These are phyloP conservation scores for Aspergillus proliferans DNA, from an alignment of 2,329 filamentous ascomycete genomes.

Conservation along the genomic window DNA sequence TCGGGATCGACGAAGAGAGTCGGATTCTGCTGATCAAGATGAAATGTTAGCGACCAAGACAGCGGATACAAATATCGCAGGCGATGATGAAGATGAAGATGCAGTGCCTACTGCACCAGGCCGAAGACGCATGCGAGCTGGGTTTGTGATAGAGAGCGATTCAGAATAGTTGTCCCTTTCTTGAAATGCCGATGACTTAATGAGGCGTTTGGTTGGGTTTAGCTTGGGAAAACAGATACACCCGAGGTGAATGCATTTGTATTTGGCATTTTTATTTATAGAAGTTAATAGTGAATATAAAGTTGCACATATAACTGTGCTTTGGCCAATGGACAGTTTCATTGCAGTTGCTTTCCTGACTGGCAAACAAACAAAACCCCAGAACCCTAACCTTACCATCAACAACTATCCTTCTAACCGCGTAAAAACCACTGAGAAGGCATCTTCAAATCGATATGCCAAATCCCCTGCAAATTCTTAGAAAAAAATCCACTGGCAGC, in stretches of 20 bases:
- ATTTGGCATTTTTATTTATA: background rate
- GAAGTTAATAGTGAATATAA: background rate
- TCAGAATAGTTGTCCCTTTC: conserved; percentile 29
- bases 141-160: conserved; percentile 40
- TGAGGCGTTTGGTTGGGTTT: conserved; percentile 17
- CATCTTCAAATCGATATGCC: too few species aligned
- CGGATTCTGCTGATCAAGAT: conserved; percentile 1
- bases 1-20: conserved; percentile 18
- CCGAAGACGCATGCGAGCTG: conserved; percentile 31
- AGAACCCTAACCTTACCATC: background rate
- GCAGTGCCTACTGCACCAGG: conserved; percentile 19
- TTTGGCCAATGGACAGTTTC: background rate
- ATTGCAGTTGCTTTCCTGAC: background rate
- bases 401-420: background rate
- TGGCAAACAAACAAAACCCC: background rate
- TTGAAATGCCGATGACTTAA: conserved; percentile 18
- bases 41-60: conserved; percentile 2
- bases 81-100: conserved; percentile 28
- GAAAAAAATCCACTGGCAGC: conserved; percentile 11
- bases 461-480: conserved; percentile 13
- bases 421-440: too few species aligned
- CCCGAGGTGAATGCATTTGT: too few species aligned
- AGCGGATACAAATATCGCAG: conserved; percentile 3
- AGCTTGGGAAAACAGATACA: background rate
- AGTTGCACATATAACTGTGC: background rate